phyloP scores from a whole-genome alignment of 306 rosid genomes.

The Luffa acutangula region DNA sequence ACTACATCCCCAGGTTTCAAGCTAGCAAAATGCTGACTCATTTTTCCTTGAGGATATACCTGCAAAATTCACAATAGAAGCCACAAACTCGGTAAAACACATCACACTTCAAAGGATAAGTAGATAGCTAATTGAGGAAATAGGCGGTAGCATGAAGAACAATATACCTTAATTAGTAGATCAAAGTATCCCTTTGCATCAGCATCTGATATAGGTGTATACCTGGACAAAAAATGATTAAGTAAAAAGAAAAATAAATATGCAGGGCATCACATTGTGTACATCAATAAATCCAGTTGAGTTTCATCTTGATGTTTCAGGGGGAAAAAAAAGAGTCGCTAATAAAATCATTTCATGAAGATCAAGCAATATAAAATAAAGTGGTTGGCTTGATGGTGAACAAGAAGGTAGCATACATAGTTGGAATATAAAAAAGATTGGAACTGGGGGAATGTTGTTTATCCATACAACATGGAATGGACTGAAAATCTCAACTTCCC shows the following conservation, averaged over 20 bases:
- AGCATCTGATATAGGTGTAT: conserved; percentile 95
- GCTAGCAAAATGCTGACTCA: conserved; percentile 98
- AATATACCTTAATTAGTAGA: conserved; percentile 74
- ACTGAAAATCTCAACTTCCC: conserved; percentile 1
- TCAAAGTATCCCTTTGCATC: conserved; percentile 89
- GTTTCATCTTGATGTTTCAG: not conserved
- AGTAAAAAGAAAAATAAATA: not conserved
- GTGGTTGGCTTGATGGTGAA: not conserved
- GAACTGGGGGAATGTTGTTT: not conserved
- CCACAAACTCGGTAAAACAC: not conserved
- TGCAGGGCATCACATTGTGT: not conserved
- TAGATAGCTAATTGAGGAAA: conserved; percentile 1
- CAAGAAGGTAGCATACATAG: not conserved
- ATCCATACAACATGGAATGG: not conserved
- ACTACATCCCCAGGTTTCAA: conserved; percentile 88
- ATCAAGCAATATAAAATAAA: not conserved
- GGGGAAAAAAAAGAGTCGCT: not conserved
- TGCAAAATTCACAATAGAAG: conserved; percentile 25
- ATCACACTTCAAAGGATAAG: not conserved
- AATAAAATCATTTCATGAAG: not conserved
- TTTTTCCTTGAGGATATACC: conserved; percentile 95
- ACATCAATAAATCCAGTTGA: not conserved
- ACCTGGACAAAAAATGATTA: conserved; percentile 33
- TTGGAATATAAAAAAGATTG: not conserved
- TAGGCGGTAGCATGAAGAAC: not conserved